Base-by-base conservation (phyloP, 306 rosid species). In the Alnus glutinosa region DNA sequence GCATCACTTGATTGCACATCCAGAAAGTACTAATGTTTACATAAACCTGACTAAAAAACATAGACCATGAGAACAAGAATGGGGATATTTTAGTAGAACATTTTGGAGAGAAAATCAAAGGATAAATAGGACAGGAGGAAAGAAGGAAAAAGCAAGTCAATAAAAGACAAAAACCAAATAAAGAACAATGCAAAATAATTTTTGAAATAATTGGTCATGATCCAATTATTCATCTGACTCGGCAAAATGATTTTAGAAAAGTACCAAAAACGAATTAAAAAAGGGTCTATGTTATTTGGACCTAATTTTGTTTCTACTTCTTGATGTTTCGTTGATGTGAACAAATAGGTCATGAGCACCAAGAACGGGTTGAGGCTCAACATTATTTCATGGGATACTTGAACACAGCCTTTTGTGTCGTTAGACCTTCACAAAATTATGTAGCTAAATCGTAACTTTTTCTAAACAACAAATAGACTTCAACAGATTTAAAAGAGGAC, bases 401-500 rank as follows among this genome's bases (percentile, higher is more conserved):
- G 42, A 61, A 63, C 12, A 30, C 23, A 1, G 36, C 55, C 13
- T 70, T 70, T 48, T 37, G n/a, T 47, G 46, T 1, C 5, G 9
- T 32, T 66, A 66, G 71, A 55, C 9, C 58, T 10, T n/a, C 76
- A 34, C 16, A 30, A 30, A 30, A 47, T 16, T 55, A 32, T 3
- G 72, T 30, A 15, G 28, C 34, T n/a, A 75, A 1, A 10, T n/a
- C 18, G n/a, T 16, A 12, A 32, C 18, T 9, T 67, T 66, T 9
- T 67, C 18, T 7, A 5, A 55, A 37, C 34, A 32, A 30, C 50
- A 72, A 64, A 47, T 8, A 55, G 59, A 59, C 64, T 52, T 58
- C 11, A 59, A 68, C 71, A 52, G 44, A 79, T 23, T 63, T 39
- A 68, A 2, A 12, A 46, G 71, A 28, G 30, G 62, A 79, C 42